Evolutionary conservation across 2,329 filamentous ascomycete genomes (phyloP), one percentile per base, ranked within the genome.

Genomic region (Microascus cirrosus): DNA sequence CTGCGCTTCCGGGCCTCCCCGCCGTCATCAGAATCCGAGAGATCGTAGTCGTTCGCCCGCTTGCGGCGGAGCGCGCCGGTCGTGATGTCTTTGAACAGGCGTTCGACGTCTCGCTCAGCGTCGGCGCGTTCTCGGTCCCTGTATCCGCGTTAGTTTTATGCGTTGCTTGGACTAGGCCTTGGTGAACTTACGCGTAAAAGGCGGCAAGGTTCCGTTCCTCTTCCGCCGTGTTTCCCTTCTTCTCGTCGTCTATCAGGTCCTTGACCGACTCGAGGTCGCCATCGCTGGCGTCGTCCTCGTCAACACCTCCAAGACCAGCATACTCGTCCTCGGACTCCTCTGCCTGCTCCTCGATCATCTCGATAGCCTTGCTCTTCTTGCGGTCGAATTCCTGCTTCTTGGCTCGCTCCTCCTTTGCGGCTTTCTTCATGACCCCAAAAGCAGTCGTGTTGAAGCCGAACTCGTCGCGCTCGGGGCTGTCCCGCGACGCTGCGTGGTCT

Each of bases 241-340:
- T 60, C 55, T 61, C 58, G 66, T 97, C 92, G 65, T 94, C 89
- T 67, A 99, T 96, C 83, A 99, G 95, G 61, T 90, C 85, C 64
- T 87, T 82, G 61, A 94, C 82, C 8, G 88, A 79, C 13, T 71
- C 82, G 34, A 85, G 85, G 59, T 89, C 84, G 18, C 22, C 53
- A 59, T 91, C 88, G 58, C 86, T 86, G 51, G 81, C 86, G 62
- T 93, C 90, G 63, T 97, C 93, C 60, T 93, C 92, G 70, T 92
- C 93, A 12, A 78, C 87, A 61, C 94, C 94, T 63, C 94, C 94
- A 11, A 99, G 78, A 4, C 94, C 94, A 45, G 92, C 93, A 69
- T 97, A 99, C 70, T 99, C 94, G 68, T 99, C 94, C 68, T 99
- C 95, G 0, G 94, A 99, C 72, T 99, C 94, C 65, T 96, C 90